Evolutionary conservation across 2,329 filamentous ascomycete genomes (phyloP), one percentile per base, ranked within the genome.

Genomic region (Colletotrichum kahawae): DNA sequence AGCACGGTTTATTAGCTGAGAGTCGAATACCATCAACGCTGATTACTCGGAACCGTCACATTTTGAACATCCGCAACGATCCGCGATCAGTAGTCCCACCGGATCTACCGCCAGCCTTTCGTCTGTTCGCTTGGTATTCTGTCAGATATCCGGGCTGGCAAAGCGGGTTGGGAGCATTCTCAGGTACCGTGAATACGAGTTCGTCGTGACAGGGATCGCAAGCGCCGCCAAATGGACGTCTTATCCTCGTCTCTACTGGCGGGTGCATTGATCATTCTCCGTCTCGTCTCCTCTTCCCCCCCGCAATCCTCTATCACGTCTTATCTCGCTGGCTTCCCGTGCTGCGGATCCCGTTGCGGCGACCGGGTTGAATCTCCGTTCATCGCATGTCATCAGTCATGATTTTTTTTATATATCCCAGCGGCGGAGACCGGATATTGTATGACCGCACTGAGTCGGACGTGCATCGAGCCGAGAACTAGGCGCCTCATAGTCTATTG

Each of bases 271-370:
- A 64, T 64, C 69, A 31, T 59, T 75, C 69, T 72, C 72, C 64
- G 72, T 75, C 72, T 75, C 72, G 69, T 67, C 72, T 75, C 57
- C 43, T 67, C 62, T 36, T 51, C 21, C 27, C 63, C 72, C 63
- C 69, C 72, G 72, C 72, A 75, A 72, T 72, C 68, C 72, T 75
- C 72, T 75, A 75, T 75, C 72, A 75, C 72, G 72, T 72, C 72
- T 75, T 75, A 75, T 75, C 72, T 75, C 57, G 72, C 69, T 72
- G 68, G 63, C 69, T 64, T 72, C 72, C 72, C 69, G 72, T 75
- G 63, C 72, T 75, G 51, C 69, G 57, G 62, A 51, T 72, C 33
- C 63, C 33, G 48, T 57, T 63, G 62, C 72, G 56, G 56, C 36
- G 71, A 38, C 31, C 60, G 36, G 51, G 36, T 57, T 36, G 43